Percentiles rank a stretch among this genome's conserved stretches.
phyloP scores from a whole-genome alignment of 2,329 filamentous ascomycete species.

The Ceratocystis diversiconidia region DNA sequence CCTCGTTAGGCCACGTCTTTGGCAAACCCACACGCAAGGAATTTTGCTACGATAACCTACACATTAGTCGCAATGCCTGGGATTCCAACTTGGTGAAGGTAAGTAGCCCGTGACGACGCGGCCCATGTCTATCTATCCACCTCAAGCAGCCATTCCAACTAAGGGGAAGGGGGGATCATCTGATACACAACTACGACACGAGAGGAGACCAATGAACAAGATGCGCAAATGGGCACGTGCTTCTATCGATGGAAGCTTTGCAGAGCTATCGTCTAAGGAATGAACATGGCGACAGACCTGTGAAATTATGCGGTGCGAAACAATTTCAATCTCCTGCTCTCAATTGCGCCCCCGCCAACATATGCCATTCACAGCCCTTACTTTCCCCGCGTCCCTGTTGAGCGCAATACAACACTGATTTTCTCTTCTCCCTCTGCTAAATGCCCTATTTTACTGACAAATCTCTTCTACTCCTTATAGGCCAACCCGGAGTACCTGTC shows the following conservation, averaged over 20 bases:
- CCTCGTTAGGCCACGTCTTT: slow-evolving; percentile 76
- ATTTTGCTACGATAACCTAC: slow-evolving; percentile 95
- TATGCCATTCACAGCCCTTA: background rate
- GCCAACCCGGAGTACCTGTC: slow-evolving; percentile 91
- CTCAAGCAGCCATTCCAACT: background rate
- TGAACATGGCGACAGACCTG: too few species aligned
- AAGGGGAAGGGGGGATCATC: background rate
- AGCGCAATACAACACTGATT: background rate
- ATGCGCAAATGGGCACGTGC: background rate
- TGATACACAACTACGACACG: background rate
- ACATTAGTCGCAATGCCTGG: slow-evolving; percentile 97
- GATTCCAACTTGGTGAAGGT: slow-evolving; percentile 98
- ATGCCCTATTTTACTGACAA: background rate
- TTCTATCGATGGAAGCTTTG: background rate
- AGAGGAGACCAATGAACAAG: background rate
- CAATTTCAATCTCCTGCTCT: too few species aligned
- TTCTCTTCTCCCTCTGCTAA: background rate
- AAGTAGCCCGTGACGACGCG: slow-evolving; percentile 23
- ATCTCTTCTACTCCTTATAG: slow-evolving; percentile 32
- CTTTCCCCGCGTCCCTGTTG: background rate
- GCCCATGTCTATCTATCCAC: too few species aligned
- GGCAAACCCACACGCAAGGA: slow-evolving; percentile 92
- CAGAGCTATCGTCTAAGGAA: too few species aligned
- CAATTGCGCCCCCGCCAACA: too few species aligned
- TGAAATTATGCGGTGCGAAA: too few species aligned